Base-by-base conservation (phyloP, 2,329 filamentous ascomycete genomes). In the Fusarium metavorans region DNA sequence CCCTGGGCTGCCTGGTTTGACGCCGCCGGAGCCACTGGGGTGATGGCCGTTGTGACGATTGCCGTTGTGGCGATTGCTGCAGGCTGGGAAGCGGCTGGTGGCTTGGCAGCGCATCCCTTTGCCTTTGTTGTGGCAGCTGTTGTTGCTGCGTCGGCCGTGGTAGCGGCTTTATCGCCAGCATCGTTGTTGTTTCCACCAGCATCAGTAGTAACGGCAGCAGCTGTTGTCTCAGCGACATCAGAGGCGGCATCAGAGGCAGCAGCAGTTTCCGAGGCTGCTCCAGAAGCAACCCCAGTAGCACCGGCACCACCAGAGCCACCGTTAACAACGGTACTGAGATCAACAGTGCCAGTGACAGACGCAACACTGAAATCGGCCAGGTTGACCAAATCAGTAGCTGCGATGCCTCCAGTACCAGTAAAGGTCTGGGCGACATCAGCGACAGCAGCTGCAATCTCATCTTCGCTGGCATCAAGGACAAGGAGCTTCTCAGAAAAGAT, bases 401-500 rank as follows among this genome's bases (percentile, higher is more conserved):
- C 66, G 23, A 82, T 81, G 35, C 74, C 77, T 9, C 80, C 81
- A 10, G 80, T 82, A 5, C 81, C 81, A 1, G 79, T 81, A 59
- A 82, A 80, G 6, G 81, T 82, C 27, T 78, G 77, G 58, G 76
- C 66, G 45, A 83, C 78, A 71, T 79, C 84, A 30, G 83, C 82
- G 39, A 87, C 86, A 6, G 87, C 88, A 10, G 85, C 83, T 13
- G 80, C 75, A 70, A 90, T 87, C 80, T 91, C 88, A 5, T 82
- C 88, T 14, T 84, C 82, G 1, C 84, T 87, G 25, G 87, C 87
- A 70, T 90, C 89, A 35, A 89, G 82, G 8, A 90, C 88, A 13
- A 90, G 83, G 7, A 90, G 84, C 18, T 84, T 83, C 69, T 87
- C 79, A 8, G 84, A 84, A 77, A 88, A 89, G 78, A 91, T 90